Evolutionary conservation across 176 grass and related monocot species (phyloP).

Genomic region (Paspalum notatum): DNA sequence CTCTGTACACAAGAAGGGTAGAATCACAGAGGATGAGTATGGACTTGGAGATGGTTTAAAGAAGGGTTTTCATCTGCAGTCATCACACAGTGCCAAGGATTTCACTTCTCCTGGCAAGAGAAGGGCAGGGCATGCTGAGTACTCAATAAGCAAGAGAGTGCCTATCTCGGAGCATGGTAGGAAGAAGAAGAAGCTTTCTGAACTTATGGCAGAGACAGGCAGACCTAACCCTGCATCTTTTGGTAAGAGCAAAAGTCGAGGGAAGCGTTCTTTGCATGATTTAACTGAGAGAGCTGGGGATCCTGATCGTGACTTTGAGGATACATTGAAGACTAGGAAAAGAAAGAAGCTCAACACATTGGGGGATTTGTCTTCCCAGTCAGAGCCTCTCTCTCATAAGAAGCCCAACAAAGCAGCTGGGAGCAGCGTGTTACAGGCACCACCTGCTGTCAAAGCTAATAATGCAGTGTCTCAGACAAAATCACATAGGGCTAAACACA

Average conservation of each 20-base stretch:
- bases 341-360: slow-evolving; percentile 70
- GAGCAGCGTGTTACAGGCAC: slow-evolving; percentile 17
- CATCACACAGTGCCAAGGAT: not conserved
- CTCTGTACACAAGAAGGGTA: slow-evolving; percentile 28
- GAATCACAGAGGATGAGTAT: slow-evolving; percentile 36
- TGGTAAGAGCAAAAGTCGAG: slow-evolving; percentile 46
- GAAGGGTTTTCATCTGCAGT: too few species aligned
- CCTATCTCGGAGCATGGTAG: slow-evolving; percentile 50
- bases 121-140: slow-evolving; percentile 16
- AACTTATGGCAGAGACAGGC: slow-evolving; percentile 50
- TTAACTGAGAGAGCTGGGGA: slow-evolving; percentile 36
- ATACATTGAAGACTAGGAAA: slow-evolving; percentile 43
- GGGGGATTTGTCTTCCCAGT: slow-evolving; percentile 56
- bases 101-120: slow-evolving; percentile 36
- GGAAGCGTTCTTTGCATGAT: slow-evolving; percentile 20
- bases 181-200: slow-evolving; percentile 60
- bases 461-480: slow-evolving; percentile 34
- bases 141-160: not conserved
- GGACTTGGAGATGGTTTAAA: slow-evolving; percentile 16
- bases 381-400: slow-evolving; percentile 28
- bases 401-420: slow-evolving; percentile 46
- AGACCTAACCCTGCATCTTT: slow-evolving; percentile 18
- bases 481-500: slow-evolving; percentile 31
- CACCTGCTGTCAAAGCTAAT: slow-evolving; percentile 40
- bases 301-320: slow-evolving; percentile 31